A percentile compares a stretch with the other conserved stretches of the same genome.
These are phyloP conservation scores for Typha latifolia DNA, from an alignment of 176 grass and related monocot genomes.

Conservation along the genomic window DNA sequence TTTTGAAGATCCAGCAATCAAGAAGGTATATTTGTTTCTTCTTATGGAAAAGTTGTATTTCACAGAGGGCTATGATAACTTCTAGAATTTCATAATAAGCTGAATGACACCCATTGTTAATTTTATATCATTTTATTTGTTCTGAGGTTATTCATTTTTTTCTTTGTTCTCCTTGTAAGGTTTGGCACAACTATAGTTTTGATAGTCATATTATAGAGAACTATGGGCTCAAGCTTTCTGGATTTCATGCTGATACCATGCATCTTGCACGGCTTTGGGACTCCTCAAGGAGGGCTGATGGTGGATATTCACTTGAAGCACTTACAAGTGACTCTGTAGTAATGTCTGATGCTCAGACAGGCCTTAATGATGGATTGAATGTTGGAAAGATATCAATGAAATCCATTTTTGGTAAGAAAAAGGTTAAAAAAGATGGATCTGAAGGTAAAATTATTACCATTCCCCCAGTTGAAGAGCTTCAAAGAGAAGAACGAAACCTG, in stretches of 20 bases:
- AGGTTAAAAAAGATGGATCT: constrained; percentile 72
- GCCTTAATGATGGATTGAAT: constrained; percentile 33
- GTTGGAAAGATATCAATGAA: constrained; percentile 88
- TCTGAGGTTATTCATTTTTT: constrained; percentile 22
- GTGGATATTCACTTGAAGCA: constrained; percentile 97
- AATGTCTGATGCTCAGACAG: constrained; percentile 39
- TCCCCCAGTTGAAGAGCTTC: constrained; percentile 55
- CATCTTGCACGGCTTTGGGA: constrained; percentile 93
- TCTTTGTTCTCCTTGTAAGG: constrained; percentile 34
- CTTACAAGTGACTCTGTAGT: constrained; percentile 70
- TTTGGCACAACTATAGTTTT: constrained; percentile 99
- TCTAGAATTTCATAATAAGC: too few species aligned
- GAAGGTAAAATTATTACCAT: constrained; percentile 60
- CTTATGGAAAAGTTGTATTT: too few species aligned
- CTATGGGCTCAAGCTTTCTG: constrained; percentile 74
- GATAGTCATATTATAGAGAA: constrained; percentile 87
- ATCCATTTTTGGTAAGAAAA: constrained; percentile 92
- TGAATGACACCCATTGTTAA: not conserved
- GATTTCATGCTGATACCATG: constrained; percentile 98
- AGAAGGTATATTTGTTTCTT: constrained; percentile 46
- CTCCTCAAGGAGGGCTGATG: constrained; percentile 63
- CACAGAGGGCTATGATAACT: too few species aligned
- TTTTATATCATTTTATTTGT: constrained; percentile 10
- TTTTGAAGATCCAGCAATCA: constrained; percentile 78
- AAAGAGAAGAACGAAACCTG: constrained; percentile 63